A percentile compares a stretch with the other conserved stretches of the same genome.
Conservation (phyloP, 176 grass and related monocot genomes). For the Musa beccarii region DNA sequence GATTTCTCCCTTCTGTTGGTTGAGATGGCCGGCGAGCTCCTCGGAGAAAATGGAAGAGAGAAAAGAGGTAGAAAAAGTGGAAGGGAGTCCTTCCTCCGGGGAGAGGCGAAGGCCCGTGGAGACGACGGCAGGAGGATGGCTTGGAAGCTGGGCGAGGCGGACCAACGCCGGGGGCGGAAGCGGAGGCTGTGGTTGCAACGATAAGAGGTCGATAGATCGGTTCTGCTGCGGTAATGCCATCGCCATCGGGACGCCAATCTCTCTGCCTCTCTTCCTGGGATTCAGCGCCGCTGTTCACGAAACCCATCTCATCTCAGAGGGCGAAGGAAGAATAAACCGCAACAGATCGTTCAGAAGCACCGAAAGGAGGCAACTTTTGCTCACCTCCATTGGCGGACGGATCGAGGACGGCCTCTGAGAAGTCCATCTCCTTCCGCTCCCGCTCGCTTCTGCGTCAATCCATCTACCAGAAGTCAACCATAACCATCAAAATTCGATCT, state of each 20-base stretch:
- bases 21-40: neutral
- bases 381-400: slow-evolving; percentile 14
- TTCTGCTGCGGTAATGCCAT: neutral
- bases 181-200: neutral
- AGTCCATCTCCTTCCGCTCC: slow-evolving; percentile 1
- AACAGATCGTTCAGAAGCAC: neutral
- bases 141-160: neutral
- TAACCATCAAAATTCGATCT: neutral
- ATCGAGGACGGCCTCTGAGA: neutral
- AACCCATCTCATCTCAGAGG: neutral
- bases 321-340: neutral
- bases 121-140: slow-evolving; percentile 1
- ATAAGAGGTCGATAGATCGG: neutral
- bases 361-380: neutral
- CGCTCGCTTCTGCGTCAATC: neutral
- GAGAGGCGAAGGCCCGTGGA: slow-evolving; percentile 6
- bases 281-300: neutral
- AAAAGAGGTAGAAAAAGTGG: neutral
- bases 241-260: neutral
- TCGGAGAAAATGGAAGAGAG: neutral
- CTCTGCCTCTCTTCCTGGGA: neutral
- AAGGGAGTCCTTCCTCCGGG: neutral
- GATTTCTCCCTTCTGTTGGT: neutral
- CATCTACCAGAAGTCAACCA: neutral
- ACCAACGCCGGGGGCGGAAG: neutral